phyloP scores from a whole-genome alignment of 2,329 filamentous ascomycete species.

The Chrysosphaeria jannelii region DNA sequence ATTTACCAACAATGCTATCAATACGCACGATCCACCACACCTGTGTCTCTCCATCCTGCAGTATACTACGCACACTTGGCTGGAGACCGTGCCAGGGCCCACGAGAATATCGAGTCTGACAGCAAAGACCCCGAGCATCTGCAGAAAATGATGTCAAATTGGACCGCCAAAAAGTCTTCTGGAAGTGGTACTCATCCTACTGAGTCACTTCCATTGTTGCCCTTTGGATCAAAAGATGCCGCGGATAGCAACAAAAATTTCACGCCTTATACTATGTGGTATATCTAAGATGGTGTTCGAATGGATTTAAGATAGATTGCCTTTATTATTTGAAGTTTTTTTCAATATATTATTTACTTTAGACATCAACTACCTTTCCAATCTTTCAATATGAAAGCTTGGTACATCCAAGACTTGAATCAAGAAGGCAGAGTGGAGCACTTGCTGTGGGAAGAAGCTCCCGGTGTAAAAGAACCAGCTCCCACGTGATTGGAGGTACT shows the following conservation, averaged over 20 bases:
- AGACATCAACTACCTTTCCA: too few relatives aligned
- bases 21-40: conserved; percentile 72
- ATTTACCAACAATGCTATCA: conserved; percentile 91
- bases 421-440: too few relatives aligned
- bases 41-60: conserved; percentile 64
- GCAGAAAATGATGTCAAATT: conserved; percentile 13
- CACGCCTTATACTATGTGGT: conserved; percentile 15
- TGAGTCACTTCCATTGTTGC: conserved; percentile 7
- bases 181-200: conserved; percentile 5
- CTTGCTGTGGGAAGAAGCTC: too few relatives aligned
- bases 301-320: neutral
- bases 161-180: conserved; percentile 12
- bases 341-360: too few relatives aligned
- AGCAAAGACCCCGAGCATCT: conserved; percentile 14
- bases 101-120: conserved; percentile 24
- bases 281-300: too few relatives aligned
- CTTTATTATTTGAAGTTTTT: neutral
- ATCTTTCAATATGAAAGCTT: too few relatives aligned
- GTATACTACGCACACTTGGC: conserved; percentile 93
- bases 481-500: too few relatives aligned
- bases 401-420: too few relatives aligned
- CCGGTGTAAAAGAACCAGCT: too few relatives aligned
- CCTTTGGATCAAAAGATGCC: conserved; percentile 6
- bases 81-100: conserved; percentile 45
- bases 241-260: conserved; percentile 5